Percentiles rank a stretch among this genome's conserved stretches.
phyloP scores from a whole-genome alignment of 2,329 filamentous ascomycete species.

The Corynespora cassiicola region DNA sequence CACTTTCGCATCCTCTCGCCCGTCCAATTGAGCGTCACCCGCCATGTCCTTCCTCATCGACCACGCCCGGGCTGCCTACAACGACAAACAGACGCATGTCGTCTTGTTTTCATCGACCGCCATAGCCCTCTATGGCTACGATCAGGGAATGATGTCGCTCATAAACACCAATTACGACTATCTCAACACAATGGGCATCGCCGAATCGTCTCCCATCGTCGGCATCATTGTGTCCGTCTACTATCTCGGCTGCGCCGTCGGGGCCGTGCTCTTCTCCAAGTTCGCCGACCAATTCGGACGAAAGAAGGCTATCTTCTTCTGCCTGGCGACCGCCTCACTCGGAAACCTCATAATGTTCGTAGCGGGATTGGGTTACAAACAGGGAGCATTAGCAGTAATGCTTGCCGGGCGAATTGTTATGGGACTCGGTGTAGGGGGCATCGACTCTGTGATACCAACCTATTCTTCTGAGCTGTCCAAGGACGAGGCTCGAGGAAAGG shows the following conservation, averaged over 20 bases:
- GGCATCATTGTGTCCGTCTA: conserved; percentile 68
- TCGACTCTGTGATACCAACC: conserved; percentile 67
- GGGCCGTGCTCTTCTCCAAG: conserved; percentile 63
- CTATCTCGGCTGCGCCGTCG: conserved; percentile 66
- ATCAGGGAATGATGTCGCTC: conserved; percentile 59
- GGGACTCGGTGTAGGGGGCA: conserved; percentile 65
- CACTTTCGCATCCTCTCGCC: conserved; percentile 1
- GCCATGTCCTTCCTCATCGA: conserved; percentile 20
- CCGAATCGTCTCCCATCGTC: conserved; percentile 58
- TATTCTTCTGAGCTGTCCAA: conserved; percentile 64
- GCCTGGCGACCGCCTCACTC: conserved; percentile 59
- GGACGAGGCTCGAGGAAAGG: conserved; percentile 64
- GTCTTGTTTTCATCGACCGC: conserved; percentile 61
- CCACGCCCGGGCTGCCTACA: conserved; percentile 28
- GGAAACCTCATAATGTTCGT: conserved; percentile 69
- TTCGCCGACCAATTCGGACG: conserved; percentile 62
- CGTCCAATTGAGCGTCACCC: conserved; percentile 10
- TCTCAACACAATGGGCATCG: conserved; percentile 64
- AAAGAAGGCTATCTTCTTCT: conserved; percentile 63
- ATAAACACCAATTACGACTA: conserved; percentile 64
- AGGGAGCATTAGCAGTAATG: conserved; percentile 55
- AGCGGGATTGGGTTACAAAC: conserved; percentile 56
- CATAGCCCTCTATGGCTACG: conserved; percentile 62
- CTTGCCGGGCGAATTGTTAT: conserved; percentile 60
- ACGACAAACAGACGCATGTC: conserved; percentile 54